Evolutionary conservation across 371 early-diverging fungal genomes (phyloP), one percentile per base, ranked within the genome.

Genomic region (Encephalitozoon intestinalis): DNA sequence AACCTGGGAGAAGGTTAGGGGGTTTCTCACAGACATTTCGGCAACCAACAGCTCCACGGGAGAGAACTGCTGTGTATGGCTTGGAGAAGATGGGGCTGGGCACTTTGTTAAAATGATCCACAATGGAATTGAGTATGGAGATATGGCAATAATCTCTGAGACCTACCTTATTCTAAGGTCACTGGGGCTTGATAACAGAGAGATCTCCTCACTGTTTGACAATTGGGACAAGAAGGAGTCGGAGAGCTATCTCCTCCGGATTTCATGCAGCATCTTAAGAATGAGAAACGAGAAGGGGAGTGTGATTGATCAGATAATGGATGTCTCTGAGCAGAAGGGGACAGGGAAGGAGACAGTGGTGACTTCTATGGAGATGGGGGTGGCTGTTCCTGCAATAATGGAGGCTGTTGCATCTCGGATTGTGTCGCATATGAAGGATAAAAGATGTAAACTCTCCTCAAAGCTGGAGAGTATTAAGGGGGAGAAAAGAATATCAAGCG

Each of bases 91-190:
- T 52, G 98, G 96, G 50, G 91, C 96, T 39, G 98, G 97, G 37
- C 97, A 97, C 88, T 95, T 94, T 85, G 96, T 97, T 83, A 96
- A 97, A 89, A 96, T 95, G 94, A 96, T 97, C 52, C 97, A 96
- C 89, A 97, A 96, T 87, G 96, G 96, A 83, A 97, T 97, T 80
- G 97, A 97, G 86, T 97, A 97, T 85, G 96, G 95, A 74, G 95
- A 94, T 84, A 96, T 97, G 97, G 95, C 94, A 86, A 88, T 97
- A 86, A 91, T 96, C 76, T 89, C 90, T 79, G 97, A 97, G 88
- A 91, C 92, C 68, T 97, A 94, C 87, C 89, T 91, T 73, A 87
- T 95, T 81, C 84, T 95, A 86, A 90, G 90, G 71, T 89, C 89
- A 76, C 87, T 93, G 49, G 90, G 89, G 53, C 81, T 91, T 69